Base-by-base conservation (phyloP, 1,284 basidiomycete genomes). In the Spongiforma sp. region DNA sequence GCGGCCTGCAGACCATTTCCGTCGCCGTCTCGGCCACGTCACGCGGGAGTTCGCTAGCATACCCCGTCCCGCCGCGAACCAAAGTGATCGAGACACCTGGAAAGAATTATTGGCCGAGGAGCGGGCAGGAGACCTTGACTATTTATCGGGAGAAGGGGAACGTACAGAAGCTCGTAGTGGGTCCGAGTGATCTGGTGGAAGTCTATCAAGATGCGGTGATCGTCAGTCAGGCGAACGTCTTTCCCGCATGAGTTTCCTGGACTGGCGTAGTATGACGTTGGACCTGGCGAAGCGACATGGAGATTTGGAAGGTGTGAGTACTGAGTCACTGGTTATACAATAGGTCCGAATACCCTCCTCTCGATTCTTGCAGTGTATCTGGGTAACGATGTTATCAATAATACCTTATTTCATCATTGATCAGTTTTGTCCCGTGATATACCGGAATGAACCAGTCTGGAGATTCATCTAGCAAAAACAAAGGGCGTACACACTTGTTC, bases 21-120 rank as follows among this genome's bases (percentile, higher is more conserved):
- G 57, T 59, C n/a, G 32, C 43, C 30, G 32, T 59, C 19, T 26
- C 57, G 24, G 43, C 41, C 24, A 50, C 33, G 37, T 50, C 12
- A 5, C 32, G 57, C n/a, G 57, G 57, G 33, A 59, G 43, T 12
- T 59, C 57, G 14, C 14, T 52, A 19, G 32, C 41, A 21, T 59
- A 48, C 33, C n/a, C 32, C 24, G 57, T 59, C 10, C 43, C 43
- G 5, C 57, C 57, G 7, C 33, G 28, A 8, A 46, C 57, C 12
- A 48, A 46, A 58, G 41, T 26, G 57, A 43, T 48, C 11, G 57
- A 58, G 41, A 46, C 30, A 15, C 39, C 39, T 6, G 41, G n/a
- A n/a, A 58, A 58, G 57, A 58, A 58, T 11, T 48, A 46, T 41
- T 58, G 57, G 57, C 39, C 57, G 17, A 58, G 57, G 41, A 58